phyloP scores from a whole-genome alignment of 2,329 filamentous ascomycete genomes.

The Chaetothyriales sp. region DNA sequence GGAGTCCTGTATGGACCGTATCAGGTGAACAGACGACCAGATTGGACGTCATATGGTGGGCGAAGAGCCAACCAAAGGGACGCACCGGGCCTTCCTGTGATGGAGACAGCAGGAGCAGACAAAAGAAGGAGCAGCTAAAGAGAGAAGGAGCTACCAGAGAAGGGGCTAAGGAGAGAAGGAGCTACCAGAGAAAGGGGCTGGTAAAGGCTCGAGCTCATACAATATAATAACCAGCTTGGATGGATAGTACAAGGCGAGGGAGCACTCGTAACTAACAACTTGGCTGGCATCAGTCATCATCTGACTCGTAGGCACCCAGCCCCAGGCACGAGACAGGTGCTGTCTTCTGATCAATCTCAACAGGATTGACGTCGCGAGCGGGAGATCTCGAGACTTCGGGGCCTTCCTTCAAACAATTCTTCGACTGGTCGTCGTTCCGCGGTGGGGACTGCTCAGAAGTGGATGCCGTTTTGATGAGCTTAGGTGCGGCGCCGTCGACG shows the following conservation, averaged over 20 bases:
- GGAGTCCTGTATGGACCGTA: too few relatives aligned
- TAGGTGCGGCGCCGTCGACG: neutral
- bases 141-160: too few relatives aligned
- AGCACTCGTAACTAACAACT: neutral
- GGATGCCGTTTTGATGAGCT: constrained; percentile 4
- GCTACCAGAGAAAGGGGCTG: too few relatives aligned
- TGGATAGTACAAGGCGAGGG: neutral
- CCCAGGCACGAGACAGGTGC: neutral
- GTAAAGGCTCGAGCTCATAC: too few relatives aligned
- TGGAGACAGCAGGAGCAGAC: too few relatives aligned
- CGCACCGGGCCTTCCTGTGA: too few relatives aligned
- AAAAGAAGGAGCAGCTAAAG: too few relatives aligned
- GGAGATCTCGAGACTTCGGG: neutral
- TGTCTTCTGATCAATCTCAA: neutral
- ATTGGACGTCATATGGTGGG: too few relatives aligned
- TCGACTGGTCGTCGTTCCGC: neutral
- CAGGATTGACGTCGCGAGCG: neutral
- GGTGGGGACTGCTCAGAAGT: neutral
- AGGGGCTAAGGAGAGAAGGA: too few relatives aligned
- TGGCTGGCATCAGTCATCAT: neutral
- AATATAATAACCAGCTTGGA: too few relatives aligned
- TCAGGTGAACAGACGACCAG: too few relatives aligned
- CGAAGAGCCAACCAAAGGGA: too few relatives aligned
- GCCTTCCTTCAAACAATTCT: neutral
- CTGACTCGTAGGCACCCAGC: neutral